These are phyloP conservation scores for Phytophthora niederhauseri DNA, from an alignment of 352 stramenopile genomes.

Conservation along the genomic window DNA sequence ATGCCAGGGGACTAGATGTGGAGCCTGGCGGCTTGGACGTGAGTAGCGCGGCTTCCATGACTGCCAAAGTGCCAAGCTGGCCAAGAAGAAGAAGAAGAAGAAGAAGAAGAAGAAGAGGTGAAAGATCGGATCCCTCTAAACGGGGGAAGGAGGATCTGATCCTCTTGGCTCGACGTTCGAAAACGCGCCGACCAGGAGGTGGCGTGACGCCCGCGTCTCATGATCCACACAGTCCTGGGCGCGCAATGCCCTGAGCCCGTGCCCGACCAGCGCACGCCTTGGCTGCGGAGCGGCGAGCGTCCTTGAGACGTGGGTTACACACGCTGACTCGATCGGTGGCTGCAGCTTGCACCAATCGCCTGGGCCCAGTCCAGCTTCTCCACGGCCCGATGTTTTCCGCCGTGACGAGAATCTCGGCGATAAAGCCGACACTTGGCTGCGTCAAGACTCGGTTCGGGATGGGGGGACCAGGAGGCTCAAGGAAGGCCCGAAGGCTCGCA, in stretches of 20 bases:
- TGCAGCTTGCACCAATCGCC: conserved; percentile 16
- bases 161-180: not conserved
- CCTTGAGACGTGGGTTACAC: conserved; percentile 23
- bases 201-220: not conserved
- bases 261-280: conserved; percentile 5
- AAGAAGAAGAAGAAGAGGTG: not conserved
- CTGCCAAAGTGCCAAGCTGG: conserved; percentile 16
- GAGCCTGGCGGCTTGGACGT: conserved; percentile 5
- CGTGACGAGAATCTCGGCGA: conserved; percentile 11
- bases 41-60: conserved; percentile 15
- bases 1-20: conserved; percentile 4
- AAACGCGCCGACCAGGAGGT: not conserved
- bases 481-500: not conserved
- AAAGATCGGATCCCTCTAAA: too few relatives aligned
- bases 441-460: conserved; percentile 29
- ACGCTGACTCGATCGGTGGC: conserved; percentile 29
- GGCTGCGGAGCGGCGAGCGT: not conserved
- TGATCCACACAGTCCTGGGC: not conserved
- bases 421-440: conserved; percentile 30
- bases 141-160: not conserved
- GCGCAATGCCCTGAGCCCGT: not conserved
- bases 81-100: not conserved
- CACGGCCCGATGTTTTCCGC: conserved; percentile 31
- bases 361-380: conserved; percentile 10
- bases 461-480: conserved; percentile 29